Evolutionary conservation across 108 stramenopile genomes (phyloP), one percentile per base, ranked within the genome.

Genomic region (Bacterosira constricta): DNA sequence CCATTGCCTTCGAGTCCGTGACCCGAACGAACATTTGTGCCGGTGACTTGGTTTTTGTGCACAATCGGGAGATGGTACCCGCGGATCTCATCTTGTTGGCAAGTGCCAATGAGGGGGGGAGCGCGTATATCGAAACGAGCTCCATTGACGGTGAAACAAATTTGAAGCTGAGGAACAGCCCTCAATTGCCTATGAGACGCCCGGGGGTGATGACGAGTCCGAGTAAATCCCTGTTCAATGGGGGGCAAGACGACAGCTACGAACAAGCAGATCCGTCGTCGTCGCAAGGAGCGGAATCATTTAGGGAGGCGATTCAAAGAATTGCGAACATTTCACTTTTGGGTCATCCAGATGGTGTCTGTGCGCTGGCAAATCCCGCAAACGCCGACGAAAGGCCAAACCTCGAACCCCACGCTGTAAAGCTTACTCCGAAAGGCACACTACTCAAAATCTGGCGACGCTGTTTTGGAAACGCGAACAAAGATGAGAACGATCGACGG

Each of bases 81-180:
- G 97, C 96, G 13, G 98, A 99, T 79, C 63, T 97, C 58, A 82
- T 99, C 25, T 74, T 99, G 46, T 64, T 99, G 45, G 91, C 93
- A 7, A 90, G 85, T 60, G 79, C 88, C 46, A 83, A 83, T 41
- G 95, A 97, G 25, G 82, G 83, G 3, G 96, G 92, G 12, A 82
- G 78, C 62, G 85, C 85, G 49, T 98, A 97, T 86, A 92, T 99
- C 52, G 96, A 97, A 82, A 99, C 98, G 11, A 84, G 85, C 49
- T 95, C 94, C 61, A 96, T 99, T 38, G 98, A 99, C 65, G 98
- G 98, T 30, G 98, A 99, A 79, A 99, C 98, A 17, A 98, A 99
- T 55, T 80, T 99, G 45, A 99, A 99, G 69, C 85, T 94, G 41
- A 73, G 93, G 9, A 87, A 70, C 34, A 88, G 85, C 63, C 88